Evolutionary conservation across 2,329 filamentous ascomycete species (phyloP), one percentile per base, ranked within the genome.

Genomic region (Fusarium ambrosium): DNA sequence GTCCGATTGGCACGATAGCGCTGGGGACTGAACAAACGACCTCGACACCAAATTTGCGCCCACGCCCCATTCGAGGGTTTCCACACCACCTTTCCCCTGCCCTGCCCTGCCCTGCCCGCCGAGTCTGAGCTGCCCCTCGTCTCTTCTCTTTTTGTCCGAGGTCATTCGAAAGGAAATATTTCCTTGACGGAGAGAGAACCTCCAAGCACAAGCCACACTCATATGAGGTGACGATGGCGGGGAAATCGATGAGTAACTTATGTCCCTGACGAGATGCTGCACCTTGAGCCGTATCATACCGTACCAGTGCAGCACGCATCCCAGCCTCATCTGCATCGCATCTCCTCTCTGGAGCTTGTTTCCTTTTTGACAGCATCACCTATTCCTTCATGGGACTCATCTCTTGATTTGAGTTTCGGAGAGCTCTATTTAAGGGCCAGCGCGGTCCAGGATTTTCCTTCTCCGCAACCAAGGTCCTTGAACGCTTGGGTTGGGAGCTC

Each of bases 1-100:
- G 58, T 76, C 78, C 76, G 78, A 82, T 82, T 82, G 80, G 80
- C 67, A 79, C 77, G 80, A 81, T 81, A 80, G 68, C 77, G 64
- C 68, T 68, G 59, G 62, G 66, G 64, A 32, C 65, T 67, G 60
- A 71, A 68, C 63, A 75, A 59, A 70, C 66, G 68, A 73, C 72
- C 66, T 71, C 69, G 53, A 68, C 68, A 72, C 74, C 73, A 76
- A 74, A 58, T 41, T 76, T 76, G 72, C 48, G 56, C 59, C 34
- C 74, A 74, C 76, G 66, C 72, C 76, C 66, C 55, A 36, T 64
- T 39, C 16, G n/a, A 22, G 29, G 43, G 62, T 74, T 62, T 58
- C 45, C 73, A 72, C 76, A 70, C 74, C 74, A 64, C 65, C 67
- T 64, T 48, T 18, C 22, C 43, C 43, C 32, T 34, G 32, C 32